These are phyloP conservation scores for Chaetothyriales sp. DNA, from an alignment of 2,329 filamentous ascomycete species.

Conservation along the genomic window DNA sequence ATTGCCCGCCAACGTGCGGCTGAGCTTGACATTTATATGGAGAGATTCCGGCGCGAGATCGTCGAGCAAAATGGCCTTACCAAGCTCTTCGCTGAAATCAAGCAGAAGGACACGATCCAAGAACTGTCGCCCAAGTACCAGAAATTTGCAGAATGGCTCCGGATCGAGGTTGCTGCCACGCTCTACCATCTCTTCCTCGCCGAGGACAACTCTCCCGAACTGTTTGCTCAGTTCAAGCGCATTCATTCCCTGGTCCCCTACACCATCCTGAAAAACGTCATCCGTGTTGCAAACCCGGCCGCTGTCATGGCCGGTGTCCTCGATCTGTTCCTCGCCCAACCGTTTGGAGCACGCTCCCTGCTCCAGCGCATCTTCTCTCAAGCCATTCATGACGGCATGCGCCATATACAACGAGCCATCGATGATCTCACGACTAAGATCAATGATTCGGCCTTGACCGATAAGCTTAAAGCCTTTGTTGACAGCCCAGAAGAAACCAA, in stretches of 20 bases:
- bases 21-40: constrained; percentile 96
- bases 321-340: constrained; percentile 89
- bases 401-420: constrained; percentile 71
- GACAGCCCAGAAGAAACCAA: constrained; percentile 63
- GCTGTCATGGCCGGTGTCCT: constrained; percentile 93
- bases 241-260: constrained; percentile 95
- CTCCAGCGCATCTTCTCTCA: constrained; percentile 90
- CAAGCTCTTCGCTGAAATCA: constrained; percentile 83
- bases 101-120: constrained; percentile 69
- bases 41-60: constrained; percentile 54
- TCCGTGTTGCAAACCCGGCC: constrained; percentile 87
- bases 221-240: constrained; percentile 84
- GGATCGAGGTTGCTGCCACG: constrained; percentile 91
- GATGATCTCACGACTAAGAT: constrained; percentile 63
- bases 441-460: constrained; percentile 60
- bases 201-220: constrained; percentile 91
- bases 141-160: constrained; percentile 95
- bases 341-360: constrained; percentile 76
- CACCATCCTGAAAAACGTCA: constrained; percentile 85
- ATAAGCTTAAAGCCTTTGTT: constrained; percentile 69
- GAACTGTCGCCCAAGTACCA: constrained; percentile 90
- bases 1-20: constrained; percentile 79
- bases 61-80: constrained; percentile 69
- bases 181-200: constrained; percentile 95
- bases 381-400: constrained; percentile 80